Base-by-base conservation (phyloP, 192 early-diverging fungal species). In the Entomortierella lignicola region DNA sequence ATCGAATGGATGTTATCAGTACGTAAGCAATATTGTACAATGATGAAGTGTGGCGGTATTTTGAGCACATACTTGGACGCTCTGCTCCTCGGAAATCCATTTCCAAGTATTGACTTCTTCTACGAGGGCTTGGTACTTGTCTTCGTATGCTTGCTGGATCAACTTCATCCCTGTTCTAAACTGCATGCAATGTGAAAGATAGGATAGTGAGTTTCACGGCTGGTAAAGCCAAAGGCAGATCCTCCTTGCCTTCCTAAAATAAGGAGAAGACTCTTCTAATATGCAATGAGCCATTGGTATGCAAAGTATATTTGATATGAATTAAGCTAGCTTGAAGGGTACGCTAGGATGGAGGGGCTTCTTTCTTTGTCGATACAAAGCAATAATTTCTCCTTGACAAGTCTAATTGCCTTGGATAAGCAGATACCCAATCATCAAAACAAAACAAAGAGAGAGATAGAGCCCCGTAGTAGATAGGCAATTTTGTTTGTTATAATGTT, bases 111-210 rank as follows among this genome's bases (percentile, higher is more conserved):
- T 66, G 29, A 59, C 62, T 44, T 79, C 75, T 15, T 79, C 75
- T 18, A 66, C 23, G 13, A 79, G 57, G 4, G 75, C 56, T 34
- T 79, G 75, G 37, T 66, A 54, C 30, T 69, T 69, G 15, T 79
- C 75, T 47, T 79, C 67, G 52, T 79, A 79, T 7, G 75, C 75
- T 51, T 79, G 75, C 26, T 70, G 75, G 26, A 79, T 50, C 27
- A 79, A 27, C n/a, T 79, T 69, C 37, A 79, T 52, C 7, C 75
- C 75, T 17, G 75, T 32, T 57, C 43, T 70, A 31, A 79, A 79
- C 75, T 79, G n/a, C 20, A 26, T 79, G n/a, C 20, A 26, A 1
- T 26, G 21, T 18, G 39, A 15, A 17, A 26, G 29, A n/a, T 11
- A 27, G 42, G 13, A 31, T 29, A 61, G 59, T 41, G 62, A 53